Evolutionary conservation across 106 monocot genomes (phyloP), one percentile per base, ranked within the genome.

Genomic region (Dendrobium chrysotoxum): DNA sequence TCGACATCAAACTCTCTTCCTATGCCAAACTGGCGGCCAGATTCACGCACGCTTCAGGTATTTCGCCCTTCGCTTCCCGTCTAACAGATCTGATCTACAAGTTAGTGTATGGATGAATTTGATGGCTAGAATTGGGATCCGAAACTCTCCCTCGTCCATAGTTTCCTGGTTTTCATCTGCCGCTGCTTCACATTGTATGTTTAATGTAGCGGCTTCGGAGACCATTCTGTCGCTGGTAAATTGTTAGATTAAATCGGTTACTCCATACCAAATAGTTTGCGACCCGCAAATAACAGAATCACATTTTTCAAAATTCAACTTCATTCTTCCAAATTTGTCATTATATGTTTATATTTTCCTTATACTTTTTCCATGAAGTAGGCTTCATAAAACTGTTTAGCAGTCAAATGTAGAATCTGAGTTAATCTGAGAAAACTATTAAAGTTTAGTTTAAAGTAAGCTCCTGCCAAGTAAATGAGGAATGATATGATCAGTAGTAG

Each of bases 1-100:
- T 97, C 55, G 97, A 94, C 40, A 90, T 89, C 72, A 97, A 89
- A 86, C 94, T 97, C 82, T 97, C 94, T 55, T 97, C 97, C 77
- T 97, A 97, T 78, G 94, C 94, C n/a, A 94, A 94, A 80, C 89
- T 97, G 54, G 97, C 90, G 20, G 53, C 92, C 55, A 81, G 89
- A 81, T 89, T 85, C 80, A 81, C 77, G 40, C 72, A 79, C 21
- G 45, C 86, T 71, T 77, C 86, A 61, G 82, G 79, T 83, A 81
- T 54, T 50, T 21, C 17, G 0, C 26, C 28, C 30, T 28, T 44
- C 28, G 39, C 50, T 5, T 72, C 72, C 3, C 31, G 40, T 41
- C 2, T 78, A 10, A 7, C 13, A 66, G 65, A 80, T 80, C 70
- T 53, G 23, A 21, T 31, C 41, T 68, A 23, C 8, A 28, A 67